Conservation (phyloP, 176 grass and related monocot genomes). For the Poa annua region DNA sequence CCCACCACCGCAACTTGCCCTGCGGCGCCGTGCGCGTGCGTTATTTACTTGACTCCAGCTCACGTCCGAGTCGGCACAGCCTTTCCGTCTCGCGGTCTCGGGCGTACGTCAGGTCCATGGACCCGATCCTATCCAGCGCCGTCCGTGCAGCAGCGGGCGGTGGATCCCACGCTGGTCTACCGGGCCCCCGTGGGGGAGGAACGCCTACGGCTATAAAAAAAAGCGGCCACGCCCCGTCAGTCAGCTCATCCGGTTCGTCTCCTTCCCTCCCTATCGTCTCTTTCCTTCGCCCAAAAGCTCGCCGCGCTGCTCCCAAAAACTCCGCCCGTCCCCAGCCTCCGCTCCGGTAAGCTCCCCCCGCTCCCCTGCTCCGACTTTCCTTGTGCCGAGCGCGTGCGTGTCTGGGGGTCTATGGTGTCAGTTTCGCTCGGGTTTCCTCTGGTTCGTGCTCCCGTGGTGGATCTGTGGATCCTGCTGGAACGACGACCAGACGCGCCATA, state of each 20-base stretch:
- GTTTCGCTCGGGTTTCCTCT: no score
- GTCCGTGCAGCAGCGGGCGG: neutral
- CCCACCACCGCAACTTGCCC: neutral
- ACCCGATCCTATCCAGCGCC: neutral
- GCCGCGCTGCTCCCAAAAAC: neutral
- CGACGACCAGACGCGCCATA: no score
- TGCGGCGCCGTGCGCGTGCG: neutral
- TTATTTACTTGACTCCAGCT: slow-evolving; percentile 21
- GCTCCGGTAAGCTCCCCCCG: slow-evolving; percentile 14
- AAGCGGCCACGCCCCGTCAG: neutral
- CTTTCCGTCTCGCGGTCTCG: no score
- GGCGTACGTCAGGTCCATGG: neutral
- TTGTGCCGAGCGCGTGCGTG: neutral
- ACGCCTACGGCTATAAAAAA: slow-evolving; percentile 43
- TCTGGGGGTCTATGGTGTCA: neutral
- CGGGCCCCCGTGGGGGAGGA: neutral
- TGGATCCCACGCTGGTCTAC: neutral
- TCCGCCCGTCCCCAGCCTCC: neutral
- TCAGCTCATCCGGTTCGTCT: slow-evolving; percentile 9
- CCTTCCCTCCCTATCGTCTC: slow-evolving; percentile 1
- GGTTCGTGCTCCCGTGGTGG: neutral
- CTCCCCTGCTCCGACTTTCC: neutral
- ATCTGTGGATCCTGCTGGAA: slow-evolving; percentile 24
- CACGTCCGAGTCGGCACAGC: neutral
- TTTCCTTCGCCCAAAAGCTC: slow-evolving; percentile 18